Evolutionary conservation across 495 filamentous ascomycete species (phyloP).

Genomic region (Annulohypoxylon nitens): DNA sequence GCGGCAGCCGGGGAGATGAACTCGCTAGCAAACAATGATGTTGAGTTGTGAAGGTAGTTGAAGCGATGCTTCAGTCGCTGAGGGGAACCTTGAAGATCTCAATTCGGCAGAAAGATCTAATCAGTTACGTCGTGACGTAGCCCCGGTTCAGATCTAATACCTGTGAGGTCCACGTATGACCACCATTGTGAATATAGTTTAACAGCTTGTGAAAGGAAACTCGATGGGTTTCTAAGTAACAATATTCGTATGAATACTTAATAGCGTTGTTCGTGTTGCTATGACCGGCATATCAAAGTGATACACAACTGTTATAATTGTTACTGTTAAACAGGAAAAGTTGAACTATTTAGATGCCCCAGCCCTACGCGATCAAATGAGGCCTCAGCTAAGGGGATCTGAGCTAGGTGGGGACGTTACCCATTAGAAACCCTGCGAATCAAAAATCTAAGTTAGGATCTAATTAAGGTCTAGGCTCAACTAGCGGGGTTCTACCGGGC

Average conservation of each 20-base stretch:
- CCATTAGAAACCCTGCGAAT: conserved; percentile 27
- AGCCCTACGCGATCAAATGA: conserved; percentile 38
- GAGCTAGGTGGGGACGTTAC: conserved; percentile 30
- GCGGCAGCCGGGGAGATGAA: no score
- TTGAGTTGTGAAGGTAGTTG: no score
- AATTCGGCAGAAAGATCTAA: conserved; percentile 30
- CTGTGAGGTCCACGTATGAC: not conserved
- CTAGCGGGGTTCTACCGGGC: conserved; percentile 37
- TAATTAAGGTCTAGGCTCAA: conserved; percentile 34
- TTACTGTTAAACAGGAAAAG: not conserved
- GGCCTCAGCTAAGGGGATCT: conserved; percentile 38
- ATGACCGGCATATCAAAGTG: not conserved
- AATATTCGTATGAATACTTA: not conserved
- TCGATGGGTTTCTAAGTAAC: not conserved
- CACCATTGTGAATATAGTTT: not conserved
- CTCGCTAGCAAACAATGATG: no score
- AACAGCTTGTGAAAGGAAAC: not conserved
- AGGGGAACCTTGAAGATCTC: conserved; percentile 6
- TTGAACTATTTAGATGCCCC: not conserved
- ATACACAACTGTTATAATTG: not conserved
- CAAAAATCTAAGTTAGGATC: conserved; percentile 18
- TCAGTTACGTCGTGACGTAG: conserved; percentile 7
- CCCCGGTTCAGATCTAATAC: not conserved
- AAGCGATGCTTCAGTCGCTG: no score
- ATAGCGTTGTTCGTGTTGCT: not conserved